Base-by-base conservation (phyloP, 495 filamentous ascomycete genomes). In the Bacidia rubella region DNA sequence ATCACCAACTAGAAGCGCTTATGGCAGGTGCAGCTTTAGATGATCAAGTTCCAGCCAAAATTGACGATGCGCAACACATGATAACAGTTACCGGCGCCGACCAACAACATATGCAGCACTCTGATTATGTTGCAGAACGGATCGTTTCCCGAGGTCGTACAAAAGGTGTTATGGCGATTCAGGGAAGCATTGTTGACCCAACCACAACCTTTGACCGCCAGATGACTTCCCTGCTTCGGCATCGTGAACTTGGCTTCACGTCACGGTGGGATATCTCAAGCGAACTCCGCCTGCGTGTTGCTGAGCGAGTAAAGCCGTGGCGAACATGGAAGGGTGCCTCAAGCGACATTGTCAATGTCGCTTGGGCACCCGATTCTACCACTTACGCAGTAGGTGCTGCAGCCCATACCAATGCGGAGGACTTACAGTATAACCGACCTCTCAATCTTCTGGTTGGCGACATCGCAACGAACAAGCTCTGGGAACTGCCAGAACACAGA, bases 381-480 rank as follows among this genome's bases (percentile, higher is more conserved):
- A 64, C 52, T 26, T 77, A 76, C 52, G 74, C 68, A 20, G 68
- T 70, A 15, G 89, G 89, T 1, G 83, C 86, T 1, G 80, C 82
- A 2, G 81, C 85, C 24, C 78, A 86, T 52, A 79, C 78, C 1
- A 87, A 95, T 60, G 63, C 75, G 0, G 74, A 82, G 49, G 87
- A 85, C 53, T 83, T 88, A 68, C 81, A 87, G 49, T 95, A 95
- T 65, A 95, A 95, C 58, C 76, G 82, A 44, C 74, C 75, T 0
- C 82, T 84, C 21, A 95, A 94, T 62, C 69, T 95, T 3, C 54
- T 89, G 2, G 60, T 90, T 15, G 88, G 89, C 1, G 77, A 86
- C n/a, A 63, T 78, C 2, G 59, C 59, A 2, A 57, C 54, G 0
- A 76, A 76, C 27, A 68, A 65, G 2, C 58, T 95, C 12, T 64